Base-by-base conservation (phyloP, 495 filamentous ascomycete species). In the Aspergillus cristatus region DNA sequence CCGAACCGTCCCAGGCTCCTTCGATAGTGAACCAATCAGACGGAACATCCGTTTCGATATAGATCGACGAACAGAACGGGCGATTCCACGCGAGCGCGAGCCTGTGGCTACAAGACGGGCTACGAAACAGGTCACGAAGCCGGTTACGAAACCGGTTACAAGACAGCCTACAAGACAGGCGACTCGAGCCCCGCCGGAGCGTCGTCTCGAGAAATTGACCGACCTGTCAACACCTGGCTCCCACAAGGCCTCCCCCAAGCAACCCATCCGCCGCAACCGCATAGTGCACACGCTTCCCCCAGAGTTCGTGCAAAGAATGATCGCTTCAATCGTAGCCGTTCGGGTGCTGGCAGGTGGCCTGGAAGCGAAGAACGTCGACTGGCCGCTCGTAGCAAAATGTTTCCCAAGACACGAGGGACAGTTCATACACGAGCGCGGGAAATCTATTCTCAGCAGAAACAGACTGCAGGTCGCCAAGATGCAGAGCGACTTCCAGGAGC, bases 281-380 rank as follows among this genome's bases (percentile, higher is more conserved):
- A 30, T 43, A 31, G 15, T 14, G 5, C 30, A 40, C 7, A 31
- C 48, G 11, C n/a, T 67, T 7, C 37, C 62, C 6, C 50, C 55
- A 3, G 30, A 41, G 1, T 29, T 61, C 3, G 31, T 53, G 14
- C 58, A 61, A 8, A 56, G 57, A 28, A 63, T 85, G 18, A 64
- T 85, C 45, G 67, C 78, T 33, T 78, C 82, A n/a, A 78, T 91
- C 18, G 72, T 84, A 28, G 82, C 82, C 16, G 67, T 89, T 14
- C 76, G 79, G 17, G 78, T 76, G 3, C 57, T 95, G 28, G 70
- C 83, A 14, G 86, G 89, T 14, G 89, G 87, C 3, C 48, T 78
- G 7, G 78, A 85, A 29, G 59, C 50, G 6, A 68, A 67, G 34
- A 58, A 68, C 1, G 64, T 88, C 18, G 82, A 94, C 44, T 94